phyloP scores from a whole-genome alignment of 305 asterid species.

The Solanum hybrid region DNA sequence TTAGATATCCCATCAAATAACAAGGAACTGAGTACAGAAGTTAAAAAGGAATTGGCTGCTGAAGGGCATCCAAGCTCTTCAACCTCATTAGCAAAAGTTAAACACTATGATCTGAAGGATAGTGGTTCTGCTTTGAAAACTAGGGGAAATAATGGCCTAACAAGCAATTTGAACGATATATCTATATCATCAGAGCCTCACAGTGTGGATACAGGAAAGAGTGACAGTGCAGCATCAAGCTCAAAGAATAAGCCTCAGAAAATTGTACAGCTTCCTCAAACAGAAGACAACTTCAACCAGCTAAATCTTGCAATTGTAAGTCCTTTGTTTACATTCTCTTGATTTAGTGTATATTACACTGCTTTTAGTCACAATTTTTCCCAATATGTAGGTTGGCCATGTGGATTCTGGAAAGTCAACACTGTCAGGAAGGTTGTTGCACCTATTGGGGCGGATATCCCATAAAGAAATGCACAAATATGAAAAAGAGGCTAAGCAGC shows the following conservation, averaged over 20 bases:
- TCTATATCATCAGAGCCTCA: slow-evolving; percentile 44
- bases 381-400: slow-evolving; percentile 75
- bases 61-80: slow-evolving; percentile 31
- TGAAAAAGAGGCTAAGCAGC: slow-evolving; percentile 81
- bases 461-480: slow-evolving; percentile 78
- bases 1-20: slow-evolving; percentile 24
- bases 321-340: neutral
- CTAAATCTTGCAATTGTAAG: slow-evolving; percentile 94
- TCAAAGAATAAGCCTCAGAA: slow-evolving; percentile 57
- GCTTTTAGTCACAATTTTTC: neutral
- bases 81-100: slow-evolving; percentile 31
- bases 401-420: slow-evolving; percentile 99
- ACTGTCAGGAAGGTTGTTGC: slow-evolving; percentile 91
- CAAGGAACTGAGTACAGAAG: slow-evolving; percentile 22
- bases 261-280: slow-evolving; percentile 57
- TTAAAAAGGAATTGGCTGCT: slow-evolving; percentile 29
- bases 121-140: slow-evolving; percentile 26
- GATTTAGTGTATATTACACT: neutral
- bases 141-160: slow-evolving; percentile 26
- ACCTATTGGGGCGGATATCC: slow-evolving; percentile 75
- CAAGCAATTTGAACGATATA: slow-evolving; percentile 23
- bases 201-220: slow-evolving; percentile 22
- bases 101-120: slow-evolving; percentile 23
- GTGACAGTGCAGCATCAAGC: slow-evolving; percentile 31
- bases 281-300: slow-evolving; percentile 52